Conservation (phyloP, 345 rosid species). For the Atalantia buxifolia region DNA sequence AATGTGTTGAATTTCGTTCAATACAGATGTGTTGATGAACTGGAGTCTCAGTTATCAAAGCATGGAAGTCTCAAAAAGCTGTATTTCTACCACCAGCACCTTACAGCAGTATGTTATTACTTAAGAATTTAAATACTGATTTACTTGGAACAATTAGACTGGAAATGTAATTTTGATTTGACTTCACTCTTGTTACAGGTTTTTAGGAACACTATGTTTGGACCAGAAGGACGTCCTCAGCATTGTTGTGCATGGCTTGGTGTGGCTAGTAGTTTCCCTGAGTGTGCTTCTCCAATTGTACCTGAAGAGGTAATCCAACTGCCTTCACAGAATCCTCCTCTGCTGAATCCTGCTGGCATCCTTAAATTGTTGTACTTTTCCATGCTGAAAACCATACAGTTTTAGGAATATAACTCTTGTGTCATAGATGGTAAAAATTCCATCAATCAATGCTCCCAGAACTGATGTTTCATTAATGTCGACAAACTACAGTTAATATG, state of each 20-base stretch:
- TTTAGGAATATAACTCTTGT: neutral
- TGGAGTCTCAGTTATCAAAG: conserved; percentile 87
- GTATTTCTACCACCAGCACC: conserved; percentile 93
- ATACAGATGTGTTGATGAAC: conserved; percentile 92
- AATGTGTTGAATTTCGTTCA: conserved; percentile 8
- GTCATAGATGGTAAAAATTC: neutral
- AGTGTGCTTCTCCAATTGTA: conserved; percentile 90
- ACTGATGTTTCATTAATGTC: neutral
- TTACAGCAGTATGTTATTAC: conserved; percentile 66
- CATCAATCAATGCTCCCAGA: neutral
- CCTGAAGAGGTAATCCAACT: conserved; percentile 81
- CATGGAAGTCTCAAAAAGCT: conserved; percentile 94
- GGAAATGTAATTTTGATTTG: conserved; percentile 12
- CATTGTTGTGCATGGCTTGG: conserved; percentile 99
- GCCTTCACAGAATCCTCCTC: neutral
- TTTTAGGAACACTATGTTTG: conserved; percentile 99
- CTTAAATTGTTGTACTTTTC: conserved; percentile 7
- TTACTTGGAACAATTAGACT: neutral
- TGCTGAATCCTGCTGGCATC: neutral
- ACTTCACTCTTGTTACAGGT: conserved; percentile 49
- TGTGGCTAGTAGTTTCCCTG: conserved; percentile 97
- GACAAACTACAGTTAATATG: neutral
- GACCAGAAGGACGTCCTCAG: conserved; percentile 99
- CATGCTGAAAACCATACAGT: neutral
- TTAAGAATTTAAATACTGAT: neutral